Percentiles rank a stretch among this genome's conserved stretches.
Conservation (phyloP, 106 monocot species). For the Agapanthus africanus region DNA sequence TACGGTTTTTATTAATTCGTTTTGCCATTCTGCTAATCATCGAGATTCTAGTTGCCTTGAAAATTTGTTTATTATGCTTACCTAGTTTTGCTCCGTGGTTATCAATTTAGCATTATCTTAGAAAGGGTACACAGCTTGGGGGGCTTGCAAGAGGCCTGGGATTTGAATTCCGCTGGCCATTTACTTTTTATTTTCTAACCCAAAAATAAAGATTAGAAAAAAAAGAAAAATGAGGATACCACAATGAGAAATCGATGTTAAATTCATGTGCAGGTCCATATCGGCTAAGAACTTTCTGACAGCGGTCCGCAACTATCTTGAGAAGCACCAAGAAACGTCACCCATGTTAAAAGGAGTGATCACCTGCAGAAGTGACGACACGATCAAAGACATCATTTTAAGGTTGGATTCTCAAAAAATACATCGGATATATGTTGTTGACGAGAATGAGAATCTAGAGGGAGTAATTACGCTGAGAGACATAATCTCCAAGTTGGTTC, state of each 20-base stretch:
- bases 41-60: too few species aligned
- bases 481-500: conserved; percentile 94
- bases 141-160: too few species aligned
- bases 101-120: too few species aligned
- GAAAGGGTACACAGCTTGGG: too few species aligned
- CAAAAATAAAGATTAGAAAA: too few species aligned
- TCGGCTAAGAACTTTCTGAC: conserved; percentile 78
- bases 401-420: conserved; percentile 62
- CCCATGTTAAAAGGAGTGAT: conserved; percentile 54
- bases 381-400: conserved; percentile 74
- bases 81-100: too few species aligned
- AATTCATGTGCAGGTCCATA: conserved; percentile 47
- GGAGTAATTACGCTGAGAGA: conserved; percentile 89
- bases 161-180: too few species aligned
- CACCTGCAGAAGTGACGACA: conserved; percentile 67
- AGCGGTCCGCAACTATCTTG: conserved; percentile 45
- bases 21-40: too few species aligned
- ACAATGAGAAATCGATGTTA: background rate
- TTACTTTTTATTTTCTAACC: too few species aligned
- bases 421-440: conserved; percentile 72
- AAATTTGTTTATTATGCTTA: too few species aligned
- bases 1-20: too few species aligned
- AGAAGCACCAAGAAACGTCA: conserved; percentile 55
- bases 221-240: background rate
- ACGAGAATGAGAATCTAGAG: conserved; percentile 50